Base-by-base conservation (phyloP, 1,139 yeast genomes). In the Wickerhamomyces sp. region DNA sequence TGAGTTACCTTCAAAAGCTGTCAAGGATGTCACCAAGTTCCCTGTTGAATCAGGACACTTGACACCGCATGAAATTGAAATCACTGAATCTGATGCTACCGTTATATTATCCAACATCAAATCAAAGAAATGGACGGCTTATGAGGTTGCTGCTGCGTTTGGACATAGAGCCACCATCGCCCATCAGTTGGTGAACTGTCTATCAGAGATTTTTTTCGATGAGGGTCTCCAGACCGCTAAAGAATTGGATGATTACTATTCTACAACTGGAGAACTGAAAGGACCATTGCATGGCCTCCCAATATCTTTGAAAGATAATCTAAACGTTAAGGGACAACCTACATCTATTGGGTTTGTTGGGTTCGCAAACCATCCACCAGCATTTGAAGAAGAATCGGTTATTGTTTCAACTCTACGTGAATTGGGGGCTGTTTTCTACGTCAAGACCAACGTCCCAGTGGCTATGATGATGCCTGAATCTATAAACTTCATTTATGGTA, bases 201-300 rank as follows among this genome's bases (percentile, higher is more conserved):
- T 63, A 10, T 48, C 64, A 17, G 74, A 69, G 42, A 58, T 69
- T 13, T 63, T 68, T 49, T 66, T 64, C 37, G 68, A 67, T 6
- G 51, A 51, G 19, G 74, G 71, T 6, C 49, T 71, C 8, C 50
- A 47, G 28, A 59, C 70, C 38, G 82, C 83, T 2, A 58, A 66
- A 46, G 62, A 60, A 43, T 61, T 75, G 44, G 84, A 78, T 47
- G 63, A 58, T 12, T 62, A 65, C 48, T 65, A 59, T 36, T 47
- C 49, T 8, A 44, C 49, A 29, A 58, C 59, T 28, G 74, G 73
- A 1, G 51, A 64, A 39, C 44, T 65, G 1, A 48, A 65, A 19
- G 84, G 85, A 10, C 81, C 83, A 6, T 62, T 82, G 24, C 87
- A 83, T 38, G 90, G 90, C 3, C 63, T 83, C 42, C 89, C 89